Conservation (phyloP, 805 yeast genomes). For the Candida suzukii region DNA sequence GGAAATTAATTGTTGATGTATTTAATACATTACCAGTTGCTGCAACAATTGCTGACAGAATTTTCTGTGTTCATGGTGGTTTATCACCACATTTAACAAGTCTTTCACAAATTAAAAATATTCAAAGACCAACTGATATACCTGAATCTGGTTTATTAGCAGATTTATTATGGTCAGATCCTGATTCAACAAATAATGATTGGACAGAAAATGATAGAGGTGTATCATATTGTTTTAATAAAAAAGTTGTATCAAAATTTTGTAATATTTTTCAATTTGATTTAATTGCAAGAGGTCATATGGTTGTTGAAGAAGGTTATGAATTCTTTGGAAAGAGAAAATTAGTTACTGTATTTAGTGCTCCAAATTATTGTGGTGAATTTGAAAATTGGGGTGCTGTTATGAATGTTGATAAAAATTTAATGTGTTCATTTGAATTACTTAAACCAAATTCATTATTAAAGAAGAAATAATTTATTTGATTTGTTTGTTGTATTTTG, state of each 20-base stretch:
- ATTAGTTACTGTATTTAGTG: slow-evolving; percentile 72
- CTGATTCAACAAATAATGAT: slow-evolving; percentile 38
- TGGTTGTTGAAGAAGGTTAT: slow-evolving; percentile 88
- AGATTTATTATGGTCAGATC: slow-evolving; percentile 80
- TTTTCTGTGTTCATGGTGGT: slow-evolving; percentile 64
- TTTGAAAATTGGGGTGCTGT: slow-evolving; percentile 77
- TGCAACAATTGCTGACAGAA: slow-evolving; percentile 53
- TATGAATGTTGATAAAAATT: slow-evolving; percentile 60
- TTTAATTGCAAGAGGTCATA: slow-evolving; percentile 74
- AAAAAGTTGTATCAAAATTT: slow-evolving; percentile 65
- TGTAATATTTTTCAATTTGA: slow-evolving; percentile 64
- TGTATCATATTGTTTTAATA: slow-evolving; percentile 72
- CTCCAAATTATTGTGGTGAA: slow-evolving; percentile 82
- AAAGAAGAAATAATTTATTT: slow-evolving; percentile 8
- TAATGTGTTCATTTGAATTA: slow-evolving; percentile 67
- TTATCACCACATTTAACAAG: slow-evolving; percentile 63
- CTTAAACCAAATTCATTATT: slow-evolving; percentile 35
- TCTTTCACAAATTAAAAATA: slow-evolving; percentile 61
- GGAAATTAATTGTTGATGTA: slow-evolving; percentile 49
- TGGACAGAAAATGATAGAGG: slow-evolving; percentile 86
- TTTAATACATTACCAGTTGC: slow-evolving; percentile 55
- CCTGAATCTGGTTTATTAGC: slow-evolving; percentile 76
- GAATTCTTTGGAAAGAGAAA: slow-evolving; percentile 72
- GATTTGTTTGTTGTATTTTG: too few relatives aligned
- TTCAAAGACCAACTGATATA: slow-evolving; percentile 76